Evolutionary conservation across 163 green algal genomes (phyloP).

Genomic region (Chlamydomonas reinhardtii): DNA sequence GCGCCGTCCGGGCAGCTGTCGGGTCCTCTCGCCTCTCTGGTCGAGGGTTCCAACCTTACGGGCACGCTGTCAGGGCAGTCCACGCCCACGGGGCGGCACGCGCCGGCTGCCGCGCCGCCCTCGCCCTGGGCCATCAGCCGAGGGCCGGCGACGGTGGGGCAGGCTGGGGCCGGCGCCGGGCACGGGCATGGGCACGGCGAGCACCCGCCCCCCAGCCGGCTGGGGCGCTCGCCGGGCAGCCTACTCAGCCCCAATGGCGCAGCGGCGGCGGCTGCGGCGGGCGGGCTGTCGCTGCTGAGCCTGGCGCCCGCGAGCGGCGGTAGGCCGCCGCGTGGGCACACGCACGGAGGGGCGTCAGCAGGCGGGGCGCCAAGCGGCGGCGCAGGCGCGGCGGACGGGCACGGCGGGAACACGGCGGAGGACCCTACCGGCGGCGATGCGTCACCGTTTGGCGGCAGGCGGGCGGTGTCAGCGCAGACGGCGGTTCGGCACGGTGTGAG

Average conservation of each 20-base stretch:
- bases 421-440: constrained; percentile 10
- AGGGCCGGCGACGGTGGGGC: background rate
- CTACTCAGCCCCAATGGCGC: no score
- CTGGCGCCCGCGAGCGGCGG: background rate
- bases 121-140: background rate
- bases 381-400: background rate
- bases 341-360: no score
- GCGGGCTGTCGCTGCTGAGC: background rate
- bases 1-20: background rate
- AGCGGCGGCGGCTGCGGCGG: no score
- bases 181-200: background rate
- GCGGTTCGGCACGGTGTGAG: background rate
- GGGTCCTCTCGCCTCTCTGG: background rate
- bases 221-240: no score
- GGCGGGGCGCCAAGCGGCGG: background rate
- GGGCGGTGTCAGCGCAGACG: constrained; percentile 28
- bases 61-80: constrained; percentile 1
- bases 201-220: background rate
- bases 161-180: background rate
- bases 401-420: background rate
- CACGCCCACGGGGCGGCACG: constrained; percentile 3
- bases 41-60: no score
- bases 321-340: background rate
- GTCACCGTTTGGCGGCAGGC: constrained; percentile 23
- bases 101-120: background rate